These are phyloP conservation scores for Cornus suecica DNA, from an alignment of 148 eudicot genomes.

Conservation along the genomic window DNA sequence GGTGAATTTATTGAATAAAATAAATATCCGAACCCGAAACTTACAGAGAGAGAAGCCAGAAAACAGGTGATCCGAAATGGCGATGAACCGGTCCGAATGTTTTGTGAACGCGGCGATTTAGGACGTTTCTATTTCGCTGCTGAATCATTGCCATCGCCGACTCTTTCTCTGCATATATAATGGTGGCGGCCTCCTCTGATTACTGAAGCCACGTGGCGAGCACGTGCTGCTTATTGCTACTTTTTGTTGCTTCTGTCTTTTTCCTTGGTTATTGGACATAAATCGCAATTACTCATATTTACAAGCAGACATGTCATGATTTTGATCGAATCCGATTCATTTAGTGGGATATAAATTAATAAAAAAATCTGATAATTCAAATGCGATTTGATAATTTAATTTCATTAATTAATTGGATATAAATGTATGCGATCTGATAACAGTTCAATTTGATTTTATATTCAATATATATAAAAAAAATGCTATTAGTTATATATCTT, in stretches of 20 bases:
- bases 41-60: background rate
- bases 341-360: too few species aligned
- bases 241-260: background rate
- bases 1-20: slow-evolving; percentile 6
- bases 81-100: background rate
- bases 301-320: too few species aligned
- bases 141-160: background rate
- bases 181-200: slow-evolving; percentile 1
- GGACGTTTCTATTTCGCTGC: background rate
- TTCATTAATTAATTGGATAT: too few species aligned
- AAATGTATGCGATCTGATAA: too few species aligned
- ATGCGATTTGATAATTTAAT: too few species aligned
- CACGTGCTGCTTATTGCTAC: slow-evolving; percentile 3
- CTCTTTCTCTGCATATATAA: background rate
- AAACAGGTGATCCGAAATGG: background rate
- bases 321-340: too few species aligned
- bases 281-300: too few species aligned
- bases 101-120: background rate
- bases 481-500: too few species aligned
- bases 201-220: background rate
- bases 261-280: background rate
- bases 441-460: too few species aligned
- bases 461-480: too few species aligned
- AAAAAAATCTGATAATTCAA: too few species aligned
- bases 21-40: background rate